A percentile compares a stretch with the other conserved stretches of the same genome.
Evolutionary conservation across 257 asterid species (phyloP).

Genomic region (Fraxinus pennsylvanica): DNA sequence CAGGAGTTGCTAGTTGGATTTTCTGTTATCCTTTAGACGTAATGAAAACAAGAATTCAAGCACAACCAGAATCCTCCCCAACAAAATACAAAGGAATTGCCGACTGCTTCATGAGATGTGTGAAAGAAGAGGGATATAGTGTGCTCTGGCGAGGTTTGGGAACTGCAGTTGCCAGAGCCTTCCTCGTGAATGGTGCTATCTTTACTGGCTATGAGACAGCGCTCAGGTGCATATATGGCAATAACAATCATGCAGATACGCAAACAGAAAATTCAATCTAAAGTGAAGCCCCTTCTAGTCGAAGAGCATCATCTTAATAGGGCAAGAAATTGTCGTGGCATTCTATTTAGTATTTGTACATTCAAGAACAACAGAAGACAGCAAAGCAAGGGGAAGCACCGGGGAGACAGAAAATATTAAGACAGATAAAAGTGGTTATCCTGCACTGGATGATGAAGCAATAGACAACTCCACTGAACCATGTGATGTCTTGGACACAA

Average conservation of each 20-base stretch:
- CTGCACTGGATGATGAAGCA: too few relatives aligned
- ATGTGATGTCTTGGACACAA: not conserved
- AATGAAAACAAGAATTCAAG: slow-evolving; percentile 69
- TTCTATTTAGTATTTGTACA: too few relatives aligned
- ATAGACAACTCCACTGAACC: too few relatives aligned
- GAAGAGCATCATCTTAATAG: not conserved
- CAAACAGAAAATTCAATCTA: slow-evolving; percentile 29
- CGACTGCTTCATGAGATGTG: slow-evolving; percentile 39
- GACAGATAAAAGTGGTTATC: too few relatives aligned
- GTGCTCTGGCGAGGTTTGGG: slow-evolving; percentile 50
- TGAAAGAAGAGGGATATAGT: slow-evolving; percentile 34
- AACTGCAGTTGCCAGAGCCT: slow-evolving; percentile 46
- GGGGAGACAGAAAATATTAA: not conserved
- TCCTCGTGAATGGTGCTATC: slow-evolving; percentile 65
- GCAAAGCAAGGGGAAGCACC: not conserved
- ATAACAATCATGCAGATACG: slow-evolving; percentile 24
- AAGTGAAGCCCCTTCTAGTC: not conserved
- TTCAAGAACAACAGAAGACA: too few relatives aligned
- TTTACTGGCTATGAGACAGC: slow-evolving; percentile 68
- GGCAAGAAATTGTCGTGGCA: not conserved
- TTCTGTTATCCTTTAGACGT: slow-evolving; percentile 74
- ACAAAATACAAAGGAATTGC: slow-evolving; percentile 34
- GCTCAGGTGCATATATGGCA: slow-evolving; percentile 40
- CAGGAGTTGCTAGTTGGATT: slow-evolving; percentile 81
- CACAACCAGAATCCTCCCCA: slow-evolving; percentile 30